Evolutionary conservation across 345 rosid species (phyloP).

Genomic region (Limnanthes douglasii): DNA sequence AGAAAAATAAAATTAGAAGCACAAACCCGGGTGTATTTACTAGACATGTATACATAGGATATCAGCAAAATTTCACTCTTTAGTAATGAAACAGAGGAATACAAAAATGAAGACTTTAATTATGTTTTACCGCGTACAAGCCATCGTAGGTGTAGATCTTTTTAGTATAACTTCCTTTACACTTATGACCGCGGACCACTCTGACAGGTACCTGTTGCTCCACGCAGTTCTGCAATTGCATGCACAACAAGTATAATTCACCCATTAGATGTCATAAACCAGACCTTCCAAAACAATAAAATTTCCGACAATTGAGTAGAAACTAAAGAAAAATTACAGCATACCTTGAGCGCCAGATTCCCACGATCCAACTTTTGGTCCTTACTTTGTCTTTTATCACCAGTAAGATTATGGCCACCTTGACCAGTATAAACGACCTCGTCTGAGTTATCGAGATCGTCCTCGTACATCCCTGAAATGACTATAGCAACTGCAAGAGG

Average conservation of each 20-base stretch:
- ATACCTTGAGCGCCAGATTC: slow-evolving; percentile 85
- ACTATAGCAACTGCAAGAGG: slow-evolving; percentile 73
- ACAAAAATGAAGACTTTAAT: no score
- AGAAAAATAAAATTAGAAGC: no score
- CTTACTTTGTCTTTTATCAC: slow-evolving; percentile 68
- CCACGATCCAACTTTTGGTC: slow-evolving; percentile 68
- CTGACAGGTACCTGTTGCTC: slow-evolving; percentile 56
- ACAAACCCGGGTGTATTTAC: no score
- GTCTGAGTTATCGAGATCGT: slow-evolving; percentile 91
- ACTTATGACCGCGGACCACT: slow-evolving; percentile 76
- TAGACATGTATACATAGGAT: no score
- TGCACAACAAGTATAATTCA: slow-evolving; percentile 1
- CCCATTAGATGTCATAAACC: not conserved
- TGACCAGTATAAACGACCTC: slow-evolving; percentile 85
- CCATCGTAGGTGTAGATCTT: slow-evolving; percentile 88
- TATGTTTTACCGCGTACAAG: slow-evolving; percentile 81
- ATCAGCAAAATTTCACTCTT: no score
- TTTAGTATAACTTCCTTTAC: slow-evolving; percentile 46
- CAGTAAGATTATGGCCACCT: slow-evolving; percentile 77
- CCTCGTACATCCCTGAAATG: slow-evolving; percentile 90
- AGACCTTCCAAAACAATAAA: not conserved
- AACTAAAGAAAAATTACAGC: slow-evolving; percentile 4
- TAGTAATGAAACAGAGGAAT: no score
- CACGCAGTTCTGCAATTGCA: slow-evolving; percentile 47
- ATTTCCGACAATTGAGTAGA: not conserved